Percentiles rank a stretch among this genome's conserved stretches.
Evolutionary conservation across 768 basidiomycete genomes (phyloP).

Genomic region (Lactifluus pinguis): DNA sequence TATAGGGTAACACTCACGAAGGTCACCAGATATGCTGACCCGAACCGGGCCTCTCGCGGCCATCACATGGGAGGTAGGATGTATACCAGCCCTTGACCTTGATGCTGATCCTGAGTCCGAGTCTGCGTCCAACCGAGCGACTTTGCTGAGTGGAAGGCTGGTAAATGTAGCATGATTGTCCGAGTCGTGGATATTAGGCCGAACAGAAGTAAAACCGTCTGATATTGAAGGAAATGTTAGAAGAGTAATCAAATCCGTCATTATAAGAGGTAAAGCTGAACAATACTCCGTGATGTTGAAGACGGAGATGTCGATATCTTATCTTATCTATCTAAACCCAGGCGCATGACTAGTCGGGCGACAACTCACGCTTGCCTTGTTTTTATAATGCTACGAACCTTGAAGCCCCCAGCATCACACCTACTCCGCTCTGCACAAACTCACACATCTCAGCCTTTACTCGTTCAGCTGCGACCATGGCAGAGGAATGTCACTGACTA

Average conservation of each 20-base stretch:
- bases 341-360: too few species aligned
- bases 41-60: slow-evolving; percentile 30
- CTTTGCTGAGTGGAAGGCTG: slow-evolving; percentile 58
- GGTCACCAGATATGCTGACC: slow-evolving; percentile 39
- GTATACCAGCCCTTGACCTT: slow-evolving; percentile 32
- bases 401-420: not conserved
- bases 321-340: slow-evolving; percentile 5
- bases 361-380: not conserved
- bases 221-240: slow-evolving; percentile 32
- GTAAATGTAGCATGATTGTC: slow-evolving; percentile 28
- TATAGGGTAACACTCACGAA: slow-evolving; percentile 21
- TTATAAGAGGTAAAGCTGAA: not conserved
- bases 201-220: slow-evolving; percentile 38
- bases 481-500: slow-evolving; percentile 22
- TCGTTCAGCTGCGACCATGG: not conserved
- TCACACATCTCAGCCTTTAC: not conserved
- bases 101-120: slow-evolving; percentile 60
- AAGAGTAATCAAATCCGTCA: slow-evolving; percentile 15
- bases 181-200: slow-evolving; percentile 26
- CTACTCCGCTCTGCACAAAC: not conserved
- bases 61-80: slow-evolving; percentile 18
- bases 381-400: not conserved
- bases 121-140: slow-evolving; percentile 54
- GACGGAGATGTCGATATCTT: not conserved
- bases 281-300: not conserved